These are phyloP conservation scores for Acanthamoeba triangularis DNA, from an alignment of 208 protist species.

Conservation along the genomic window DNA sequence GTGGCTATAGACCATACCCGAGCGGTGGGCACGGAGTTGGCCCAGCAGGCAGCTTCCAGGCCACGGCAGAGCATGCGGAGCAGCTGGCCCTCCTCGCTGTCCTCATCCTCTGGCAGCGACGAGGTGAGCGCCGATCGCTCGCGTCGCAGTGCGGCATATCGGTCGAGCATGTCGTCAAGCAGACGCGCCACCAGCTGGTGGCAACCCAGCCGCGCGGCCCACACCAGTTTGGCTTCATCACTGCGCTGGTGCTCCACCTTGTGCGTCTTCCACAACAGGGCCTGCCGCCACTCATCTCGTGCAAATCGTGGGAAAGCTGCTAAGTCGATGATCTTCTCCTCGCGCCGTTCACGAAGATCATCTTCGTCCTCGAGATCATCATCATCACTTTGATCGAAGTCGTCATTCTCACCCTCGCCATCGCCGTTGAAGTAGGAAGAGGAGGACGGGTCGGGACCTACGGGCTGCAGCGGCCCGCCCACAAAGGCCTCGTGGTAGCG, in stretches of 20 bases:
- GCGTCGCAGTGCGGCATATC: neutral
- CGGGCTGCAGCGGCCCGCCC: neutral
- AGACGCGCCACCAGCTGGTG: neutral
- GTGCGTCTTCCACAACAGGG: neutral
- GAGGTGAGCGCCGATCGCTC: neutral
- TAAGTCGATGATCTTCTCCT: neutral
- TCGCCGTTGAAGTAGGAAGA: neutral
- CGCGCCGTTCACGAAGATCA: neutral
- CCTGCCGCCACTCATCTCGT: neutral
- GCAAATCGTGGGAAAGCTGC: neutral
- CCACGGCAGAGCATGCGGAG: slow-evolving; percentile 24
- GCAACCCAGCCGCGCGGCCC: slow-evolving; percentile 1
- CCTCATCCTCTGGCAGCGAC: neutral
- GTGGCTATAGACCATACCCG: neutral
- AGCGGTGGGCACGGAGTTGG: neutral
- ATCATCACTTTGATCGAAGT: too few species aligned
- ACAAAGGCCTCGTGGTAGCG: neutral
- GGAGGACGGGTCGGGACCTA: neutral
- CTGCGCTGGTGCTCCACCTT: neutral
- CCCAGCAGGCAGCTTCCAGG: neutral
- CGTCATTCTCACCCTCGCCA: too few species aligned
- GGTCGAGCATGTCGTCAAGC: neutral
- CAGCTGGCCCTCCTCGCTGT: neutral
- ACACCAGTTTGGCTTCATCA: neutral
- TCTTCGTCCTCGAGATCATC: neutral